Evolutionary conservation across 768 basidiomycete genomes (phyloP).

Genomic region (Termitomyces bulborhizus): DNA sequence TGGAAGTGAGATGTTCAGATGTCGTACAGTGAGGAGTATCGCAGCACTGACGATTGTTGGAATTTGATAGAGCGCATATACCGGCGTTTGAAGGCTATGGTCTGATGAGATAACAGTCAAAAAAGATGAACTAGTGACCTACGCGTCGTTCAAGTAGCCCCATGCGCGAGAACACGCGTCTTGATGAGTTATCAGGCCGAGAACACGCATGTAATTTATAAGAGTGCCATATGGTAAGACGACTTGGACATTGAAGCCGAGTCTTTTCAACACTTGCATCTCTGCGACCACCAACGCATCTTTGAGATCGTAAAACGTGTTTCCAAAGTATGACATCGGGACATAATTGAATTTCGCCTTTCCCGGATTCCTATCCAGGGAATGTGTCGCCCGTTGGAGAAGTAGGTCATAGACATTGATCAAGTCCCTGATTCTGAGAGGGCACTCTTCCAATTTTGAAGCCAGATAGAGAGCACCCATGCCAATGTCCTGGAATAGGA

Average conservation of each 20-base stretch:
- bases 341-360: constrained; percentile 52
- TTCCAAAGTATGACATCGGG: constrained; percentile 87
- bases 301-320: constrained; percentile 89
- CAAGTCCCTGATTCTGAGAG: constrained; percentile 87
- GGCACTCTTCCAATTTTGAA: constrained; percentile 90
- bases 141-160: constrained; percentile 97
- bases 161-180: constrained; percentile 75
- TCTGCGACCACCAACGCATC: constrained; percentile 92
- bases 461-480: constrained; percentile 87
- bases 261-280: constrained; percentile 95
- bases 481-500: constrained; percentile 60
- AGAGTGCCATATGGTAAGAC: constrained; percentile 91
- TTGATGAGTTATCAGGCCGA: constrained; percentile 73
- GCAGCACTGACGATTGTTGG: constrained; percentile 87
- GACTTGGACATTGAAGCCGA: constrained; percentile 93
- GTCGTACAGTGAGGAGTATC: constrained; percentile 75
- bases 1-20: constrained; percentile 69
- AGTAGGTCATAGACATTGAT: constrained; percentile 93
- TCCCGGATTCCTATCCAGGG: constrained; percentile 27
- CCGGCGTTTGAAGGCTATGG: constrained; percentile 85
- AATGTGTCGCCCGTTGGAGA: constrained; percentile 64
- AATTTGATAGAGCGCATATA: constrained; percentile 85
- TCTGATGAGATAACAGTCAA: neutral
- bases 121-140: constrained; percentile 24
- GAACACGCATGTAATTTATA: constrained; percentile 87